A percentile compares a stretch with the other conserved stretches of the same genome.
These are phyloP conservation scores for Fusarium kyushuense DNA, from an alignment of 2,329 filamentous ascomycete species.

Conservation along the genomic window DNA sequence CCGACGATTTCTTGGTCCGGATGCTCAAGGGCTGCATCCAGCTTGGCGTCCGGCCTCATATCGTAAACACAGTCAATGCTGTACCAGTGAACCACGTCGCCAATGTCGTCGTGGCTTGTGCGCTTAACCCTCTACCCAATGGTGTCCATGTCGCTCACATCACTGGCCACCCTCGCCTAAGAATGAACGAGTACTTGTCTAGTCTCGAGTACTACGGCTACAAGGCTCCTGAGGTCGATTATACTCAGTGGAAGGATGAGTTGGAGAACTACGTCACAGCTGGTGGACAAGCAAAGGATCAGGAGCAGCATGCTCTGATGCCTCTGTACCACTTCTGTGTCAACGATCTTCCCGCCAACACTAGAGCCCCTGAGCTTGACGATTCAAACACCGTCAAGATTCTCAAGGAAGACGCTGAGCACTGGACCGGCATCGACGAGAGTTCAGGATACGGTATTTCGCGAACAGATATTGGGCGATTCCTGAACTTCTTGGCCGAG, in stretches of 20 bases:
- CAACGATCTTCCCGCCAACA: slow-evolving; percentile 29
- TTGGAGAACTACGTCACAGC: slow-evolving; percentile 16
- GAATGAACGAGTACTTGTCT: slow-evolving; percentile 81
- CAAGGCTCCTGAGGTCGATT: slow-evolving; percentile 60
- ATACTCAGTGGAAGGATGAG: slow-evolving; percentile 70
- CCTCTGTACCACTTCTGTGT: slow-evolving; percentile 27
- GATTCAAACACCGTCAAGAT: slow-evolving; percentile 70
- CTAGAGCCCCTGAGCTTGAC: slow-evolving; percentile 28
- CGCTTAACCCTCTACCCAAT: slow-evolving; percentile 69
- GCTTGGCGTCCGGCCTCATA: slow-evolving; percentile 77
- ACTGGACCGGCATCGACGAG: slow-evolving; percentile 70
- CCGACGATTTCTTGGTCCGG: slow-evolving; percentile 90
- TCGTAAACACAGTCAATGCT: slow-evolving; percentile 88
- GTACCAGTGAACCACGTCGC: slow-evolving; percentile 89
- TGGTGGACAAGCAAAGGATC: slow-evolving; percentile 41
- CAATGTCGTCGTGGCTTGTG: slow-evolving; percentile 82
- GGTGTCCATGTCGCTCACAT: slow-evolving; percentile 75
- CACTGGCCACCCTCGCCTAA: slow-evolving; percentile 81
- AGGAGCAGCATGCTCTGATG: slow-evolving; percentile 34
- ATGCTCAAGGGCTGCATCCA: slow-evolving; percentile 91
- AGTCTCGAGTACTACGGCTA: slow-evolving; percentile 80
- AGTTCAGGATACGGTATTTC: slow-evolving; percentile 58
- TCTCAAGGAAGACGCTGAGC: slow-evolving; percentile 70
- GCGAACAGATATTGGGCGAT: slow-evolving; percentile 45
- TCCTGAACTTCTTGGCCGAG: slow-evolving; percentile 48